Base-by-base conservation (phyloP, 805 yeast species). In the Ogataea degrootiae region DNA sequence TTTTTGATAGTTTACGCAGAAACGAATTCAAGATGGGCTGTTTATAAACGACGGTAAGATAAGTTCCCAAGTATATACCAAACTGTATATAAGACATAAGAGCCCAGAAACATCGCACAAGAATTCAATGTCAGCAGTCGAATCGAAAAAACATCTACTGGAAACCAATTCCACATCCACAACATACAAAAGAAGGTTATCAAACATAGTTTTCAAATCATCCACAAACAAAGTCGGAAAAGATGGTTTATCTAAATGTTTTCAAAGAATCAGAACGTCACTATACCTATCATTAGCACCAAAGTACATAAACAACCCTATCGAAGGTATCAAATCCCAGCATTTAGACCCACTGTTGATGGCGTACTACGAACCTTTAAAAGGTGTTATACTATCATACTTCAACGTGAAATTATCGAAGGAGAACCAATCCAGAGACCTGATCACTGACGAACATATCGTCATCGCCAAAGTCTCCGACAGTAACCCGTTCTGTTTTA, bases 271-370 rank as follows among this genome's bases (percentile, higher is more conserved):
- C 46, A 71, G 76, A 45, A 70, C 85, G 2, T 70, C 80, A 15
- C 63, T 94, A 64, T 89, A 91, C 62, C 82, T 90, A 6, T 89
- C 96, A 8, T 65, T 94, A 45, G 97, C 99, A 5, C 99, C 99
- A 45, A 72, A 80, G 45, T 87, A 83, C 67, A 61, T 82, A 36
- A 71, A 74, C 38, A 71, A 75, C 43, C 96, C 97, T 6, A 62
- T 84, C 15, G 80, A 79, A 50, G 99, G 98, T 38, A 76, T 94
- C 53, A 80, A 81, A 65, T 75, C 82, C 29, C 97, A 92, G 69
- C 98, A 94, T 69, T 70, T 94, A 53, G 96, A 94, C 61, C 90
- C 94, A 4, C 72, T 94, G 67, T 72, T 94, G 31, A 88, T 94
- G 96, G 81, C 86, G 38, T 88, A 85, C 64, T 85, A 78, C 55